These are phyloP conservation scores for Lactarius sanguifluus DNA, from an alignment of 768 basidiomycete genomes.

Conservation along the genomic window DNA sequence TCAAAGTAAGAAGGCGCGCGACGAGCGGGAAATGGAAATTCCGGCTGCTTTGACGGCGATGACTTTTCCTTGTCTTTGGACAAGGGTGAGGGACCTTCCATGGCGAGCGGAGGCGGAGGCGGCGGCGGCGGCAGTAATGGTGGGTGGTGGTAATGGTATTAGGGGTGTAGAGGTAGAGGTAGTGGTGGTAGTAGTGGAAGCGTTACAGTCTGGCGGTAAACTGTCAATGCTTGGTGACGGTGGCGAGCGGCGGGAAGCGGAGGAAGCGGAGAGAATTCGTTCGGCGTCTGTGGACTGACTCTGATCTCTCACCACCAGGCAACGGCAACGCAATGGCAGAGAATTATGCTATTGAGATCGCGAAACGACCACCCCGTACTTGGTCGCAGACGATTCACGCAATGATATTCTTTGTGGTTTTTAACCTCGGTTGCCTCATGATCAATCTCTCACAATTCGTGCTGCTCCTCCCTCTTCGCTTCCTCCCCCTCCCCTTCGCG, in stretches of 20 bases:
- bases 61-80: conserved; percentile 38
- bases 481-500: conserved; percentile 60
- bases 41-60: conserved; percentile 27
- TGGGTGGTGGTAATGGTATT: background rate
- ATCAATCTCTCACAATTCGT: conserved; percentile 73
- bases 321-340: background rate
- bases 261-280: background rate
- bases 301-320: background rate
- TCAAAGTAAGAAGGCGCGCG: conserved; percentile 33
- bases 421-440: conserved; percentile 64
- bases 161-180: too few species aligned
- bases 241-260: background rate
- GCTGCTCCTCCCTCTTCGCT: conserved; percentile 62
- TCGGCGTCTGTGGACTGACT: background rate
- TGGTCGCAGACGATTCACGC: conserved; percentile 54
- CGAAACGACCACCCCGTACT: conserved; percentile 50
- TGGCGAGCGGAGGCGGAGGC: background rate
- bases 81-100: background rate
- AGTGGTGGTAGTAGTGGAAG: background rate
- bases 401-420: conserved; percentile 54
- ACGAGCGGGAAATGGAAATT: conserved; percentile 27
- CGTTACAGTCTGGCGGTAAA: background rate
- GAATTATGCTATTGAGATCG: conserved; percentile 50
- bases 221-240: background rate
- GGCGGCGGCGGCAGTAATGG: background rate